Conservation (phyloP, 2,329 filamentous ascomycete species). For the Nigrograna mackinnonii region DNA sequence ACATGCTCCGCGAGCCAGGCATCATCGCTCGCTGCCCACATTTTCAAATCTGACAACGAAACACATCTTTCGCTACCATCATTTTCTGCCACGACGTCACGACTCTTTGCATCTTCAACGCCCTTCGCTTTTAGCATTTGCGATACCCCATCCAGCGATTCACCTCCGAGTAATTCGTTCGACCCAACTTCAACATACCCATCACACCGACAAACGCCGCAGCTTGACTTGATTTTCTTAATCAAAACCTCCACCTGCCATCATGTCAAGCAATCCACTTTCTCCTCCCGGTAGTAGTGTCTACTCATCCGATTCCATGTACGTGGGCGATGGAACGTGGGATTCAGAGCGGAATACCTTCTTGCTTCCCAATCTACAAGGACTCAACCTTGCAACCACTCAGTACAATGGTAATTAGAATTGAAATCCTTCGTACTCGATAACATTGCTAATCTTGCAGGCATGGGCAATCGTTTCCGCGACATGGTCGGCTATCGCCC, state of each 20-base stretch:
- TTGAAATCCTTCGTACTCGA: background rate
- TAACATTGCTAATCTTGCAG: slow-evolving; percentile 45
- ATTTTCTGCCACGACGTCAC: slow-evolving; percentile 37
- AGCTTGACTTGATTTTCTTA: no score
- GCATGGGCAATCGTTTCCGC: slow-evolving; percentile 81
- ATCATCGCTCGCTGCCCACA: slow-evolving; percentile 21
- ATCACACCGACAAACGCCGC: slow-evolving; percentile 1
- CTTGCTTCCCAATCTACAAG: slow-evolving; percentile 75
- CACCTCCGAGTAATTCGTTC: background rate
- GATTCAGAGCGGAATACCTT: slow-evolving; percentile 77
- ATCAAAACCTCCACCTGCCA: no score
- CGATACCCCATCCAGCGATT: slow-evolving; percentile 7
- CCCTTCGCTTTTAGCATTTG: slow-evolving; percentile 7
- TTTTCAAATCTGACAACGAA: slow-evolving; percentile 19
- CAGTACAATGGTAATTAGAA: slow-evolving; percentile 72
- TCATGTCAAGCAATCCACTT: slow-evolving; percentile 47
- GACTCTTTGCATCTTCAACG: slow-evolving; percentile 19
- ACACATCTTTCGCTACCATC: slow-evolving; percentile 13
- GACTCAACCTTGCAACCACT: slow-evolving; percentile 80
- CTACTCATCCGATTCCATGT: slow-evolving; percentile 75
- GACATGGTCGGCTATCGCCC: slow-evolving; percentile 70
- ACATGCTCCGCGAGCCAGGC: slow-evolving; percentile 29
- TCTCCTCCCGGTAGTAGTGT: slow-evolving; percentile 72
- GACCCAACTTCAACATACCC: slow-evolving; percentile 7
- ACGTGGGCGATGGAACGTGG: slow-evolving; percentile 83